Evolutionary conservation across 2,329 filamentous ascomycete genomes (phyloP).

Genomic region (Aspergillus quadrilineatus): DNA sequence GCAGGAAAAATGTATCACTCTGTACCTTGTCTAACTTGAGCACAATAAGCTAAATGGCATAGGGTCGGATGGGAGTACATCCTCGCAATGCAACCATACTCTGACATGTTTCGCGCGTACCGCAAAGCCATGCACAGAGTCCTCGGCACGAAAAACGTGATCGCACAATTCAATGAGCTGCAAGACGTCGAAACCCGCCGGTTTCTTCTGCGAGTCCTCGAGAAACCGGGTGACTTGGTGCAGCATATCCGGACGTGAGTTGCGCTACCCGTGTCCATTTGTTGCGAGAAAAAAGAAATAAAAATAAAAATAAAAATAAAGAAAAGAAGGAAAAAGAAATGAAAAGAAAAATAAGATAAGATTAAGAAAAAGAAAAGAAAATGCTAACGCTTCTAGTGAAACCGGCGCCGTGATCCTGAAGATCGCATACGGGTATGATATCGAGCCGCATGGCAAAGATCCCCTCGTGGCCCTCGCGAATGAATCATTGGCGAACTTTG

Average conservation of each 20-base stretch:
- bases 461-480: slow-evolving; percentile 45
- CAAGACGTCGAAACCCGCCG: slow-evolving; percentile 47
- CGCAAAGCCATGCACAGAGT: slow-evolving; percentile 47
- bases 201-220: slow-evolving; percentile 44
- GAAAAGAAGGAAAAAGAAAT: too few species aligned
- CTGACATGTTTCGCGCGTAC: slow-evolving; percentile 38
- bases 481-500: slow-evolving; percentile 42
- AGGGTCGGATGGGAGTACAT: slow-evolving; percentile 41
- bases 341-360: too few species aligned
- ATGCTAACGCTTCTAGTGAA: slow-evolving; percentile 19
- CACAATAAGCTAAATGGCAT: not conserved
- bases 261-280: not conserved
- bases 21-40: not conserved
- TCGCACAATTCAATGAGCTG: slow-evolving; percentile 41
- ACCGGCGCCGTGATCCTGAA: slow-evolving; percentile 44
- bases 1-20: slow-evolving; percentile 29
- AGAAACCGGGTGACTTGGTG: slow-evolving; percentile 39
- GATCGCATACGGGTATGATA: slow-evolving; percentile 38
- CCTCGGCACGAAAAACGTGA: slow-evolving; percentile 44
- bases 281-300: too few species aligned
- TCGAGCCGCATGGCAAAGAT: slow-evolving; percentile 23
- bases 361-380: not conserved
- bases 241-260: slow-evolving; percentile 42
- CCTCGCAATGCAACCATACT: slow-evolving; percentile 36
- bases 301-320: too few species aligned